These are phyloP conservation scores for Neurospora sp. DNA, from an alignment of 495 filamentous ascomycete genomes.

Conservation along the genomic window DNA sequence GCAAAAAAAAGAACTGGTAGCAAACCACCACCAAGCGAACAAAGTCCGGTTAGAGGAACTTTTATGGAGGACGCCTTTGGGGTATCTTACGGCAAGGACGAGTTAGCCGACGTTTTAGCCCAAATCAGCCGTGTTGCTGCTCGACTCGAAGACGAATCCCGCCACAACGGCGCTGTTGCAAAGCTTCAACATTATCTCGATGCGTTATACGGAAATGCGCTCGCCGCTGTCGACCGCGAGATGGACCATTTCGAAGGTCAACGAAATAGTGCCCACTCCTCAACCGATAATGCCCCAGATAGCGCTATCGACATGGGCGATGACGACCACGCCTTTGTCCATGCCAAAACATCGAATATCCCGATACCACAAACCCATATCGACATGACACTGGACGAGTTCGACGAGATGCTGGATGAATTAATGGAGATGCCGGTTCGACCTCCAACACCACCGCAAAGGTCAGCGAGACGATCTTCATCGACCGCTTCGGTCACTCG, in stretches of 20 bases:
- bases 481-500: slow-evolving; percentile 2
- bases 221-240: slow-evolving; percentile 11
- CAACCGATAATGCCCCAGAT: slow-evolving; percentile 29
- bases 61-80: background rate
- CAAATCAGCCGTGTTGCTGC: slow-evolving; percentile 6
- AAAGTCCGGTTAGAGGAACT: background rate
- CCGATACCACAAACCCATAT: background rate
- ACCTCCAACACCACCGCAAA: slow-evolving; percentile 30
- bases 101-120: slow-evolving; percentile 4
- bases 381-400: slow-evolving; percentile 11
- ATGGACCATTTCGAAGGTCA: slow-evolving; percentile 5
- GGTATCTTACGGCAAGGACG: slow-evolving; percentile 1
- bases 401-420: slow-evolving; percentile 29
- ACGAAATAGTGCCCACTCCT: slow-evolving; percentile 11
- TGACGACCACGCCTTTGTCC: slow-evolving; percentile 10
- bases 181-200: slow-evolving; percentile 27
- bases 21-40: background rate
- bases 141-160: slow-evolving; percentile 17
- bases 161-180: slow-evolving; percentile 21
- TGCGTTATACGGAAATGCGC: slow-evolving; percentile 20
- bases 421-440: slow-evolving; percentile 23
- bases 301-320: slow-evolving; percentile 31
- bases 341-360: slow-evolving; percentile 7
- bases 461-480: slow-evolving; percentile 20
- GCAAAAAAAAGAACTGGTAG: background rate